Evolutionary conservation across 2,329 filamentous ascomycete genomes (phyloP), one percentile per base, ranked within the genome.

Genomic region (Didymella sp.): DNA sequence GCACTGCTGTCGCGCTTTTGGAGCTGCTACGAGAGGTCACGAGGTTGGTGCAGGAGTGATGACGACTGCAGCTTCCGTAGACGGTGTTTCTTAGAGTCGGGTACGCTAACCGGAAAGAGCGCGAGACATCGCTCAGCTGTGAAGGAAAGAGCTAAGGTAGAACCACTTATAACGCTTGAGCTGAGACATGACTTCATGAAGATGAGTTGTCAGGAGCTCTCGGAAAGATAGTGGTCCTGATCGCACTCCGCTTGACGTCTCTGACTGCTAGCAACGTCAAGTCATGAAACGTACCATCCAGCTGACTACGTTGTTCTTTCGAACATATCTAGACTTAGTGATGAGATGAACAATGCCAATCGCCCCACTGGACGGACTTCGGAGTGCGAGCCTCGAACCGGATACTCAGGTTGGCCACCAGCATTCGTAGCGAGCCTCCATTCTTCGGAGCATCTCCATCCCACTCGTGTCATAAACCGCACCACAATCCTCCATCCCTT

Each of bases 261-360:
- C 33, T 37, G 7, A 19, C 17, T 15, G n/a, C 17, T 19, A 19
- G 8, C 33, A 19, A 19, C 33, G 8, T 37, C 33, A 19, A 37
- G 33, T 19, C 33, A 37, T 7, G 33, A 37, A 37, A 17, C n/a
- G 33, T 37, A 11, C 33, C 33, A 15, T 37, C n/a, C 7, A 4
- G 33, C n/a, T 37, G 35, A 38, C 35, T 15, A 37, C 35, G 11
- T 22, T 13, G 4, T 8, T 4, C 12, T 19, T 8, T n/a, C 22
- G 17, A 19, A 13, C 58, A 85, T 85, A 68, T 87, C 87, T 33
- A 78, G 80, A 6, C 87, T 44, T 84, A 82, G 28, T 78, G 78
- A 50, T 83, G 75, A 47, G 80, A 74, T 62, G 45, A 37, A 60
- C 53, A 19, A 87, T 78, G 62, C 86, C 81, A 62, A 83, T 80